Base-by-base conservation (phyloP, 2,329 filamentous ascomycete species). In the Calonectria fujianensis region DNA sequence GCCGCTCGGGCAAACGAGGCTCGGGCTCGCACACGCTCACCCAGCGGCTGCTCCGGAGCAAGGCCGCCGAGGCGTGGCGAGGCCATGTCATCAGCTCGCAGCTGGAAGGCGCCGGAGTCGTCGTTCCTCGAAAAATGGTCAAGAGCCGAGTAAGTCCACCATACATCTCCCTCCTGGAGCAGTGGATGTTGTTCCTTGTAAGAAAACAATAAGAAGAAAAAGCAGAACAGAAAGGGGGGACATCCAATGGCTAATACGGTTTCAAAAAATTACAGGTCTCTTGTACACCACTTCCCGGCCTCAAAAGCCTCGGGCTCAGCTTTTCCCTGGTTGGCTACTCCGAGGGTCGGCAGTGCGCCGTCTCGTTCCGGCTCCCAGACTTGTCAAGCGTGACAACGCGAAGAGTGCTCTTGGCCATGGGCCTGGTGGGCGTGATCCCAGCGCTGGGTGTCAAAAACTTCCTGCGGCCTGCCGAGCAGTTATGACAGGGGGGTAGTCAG, bases 11-110 rank as follows among this genome's bases (percentile, higher is more conserved):
- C 31, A 65, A 75, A 45, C 75, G 76, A 64, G 59, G 78, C 20
- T 74, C 75, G 52, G 70, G 76, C 50, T 79, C 80, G 29, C 77
- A 83, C 68, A 87, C 87, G 72, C 86, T 87, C 29, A 84, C 85
- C 0, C 82, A 88, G 76, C 81, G 81, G 37, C 78, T 88, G 24
- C 83, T 88, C 72, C 82, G 87, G 35, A 82, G 84, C 71, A 88
- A 87, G 75, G 87, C 86, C 1, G 85, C 84, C 7, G 81, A 82
- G 69, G 86, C 86, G 8, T 87, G 86, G 85, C 82, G 80, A 24
- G 83, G 82, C 39, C 82, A 85, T 77, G 80, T 82, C 18, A 76
- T 84, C 52, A 80, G 77, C 52, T 77, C 79, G 24, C 82, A 83
- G 64, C 76, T 82, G 52, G 80, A 81, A 67, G 73, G 65, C 3